Evolutionary conservation across 2,329 filamentous ascomycete species (phyloP), one percentile per base, ranked within the genome.

Genomic region (Arthrobotrys iridis): DNA sequence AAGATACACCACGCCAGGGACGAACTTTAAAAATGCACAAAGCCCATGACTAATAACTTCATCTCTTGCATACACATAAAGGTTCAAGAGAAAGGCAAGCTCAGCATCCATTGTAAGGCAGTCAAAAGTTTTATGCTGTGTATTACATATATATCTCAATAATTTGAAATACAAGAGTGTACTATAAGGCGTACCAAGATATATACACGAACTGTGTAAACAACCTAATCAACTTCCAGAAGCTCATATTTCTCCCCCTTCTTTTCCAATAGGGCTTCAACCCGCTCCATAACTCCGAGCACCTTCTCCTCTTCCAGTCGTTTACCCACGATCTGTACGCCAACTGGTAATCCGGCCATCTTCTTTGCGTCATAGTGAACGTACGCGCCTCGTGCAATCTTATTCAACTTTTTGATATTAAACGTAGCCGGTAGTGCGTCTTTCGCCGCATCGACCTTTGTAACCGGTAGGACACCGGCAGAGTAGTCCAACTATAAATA

Each of bases 291-390:
- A 11, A 90, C 85, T 0, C 90, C 88, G 57, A 97, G 83, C 0
- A 96, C 92, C 84, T 94, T 95, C 83, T 97, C 93, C 81, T 97
- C 93, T 80, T 95, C 90, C 79, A 96, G 83, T 35, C 93, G 85
- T 43, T 90, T 85, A 0, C 93, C 93, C 0, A 96, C 89, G 22
- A 96, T 85, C 82, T 97, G 93, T 5, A 97, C 89, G 0, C 88
- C 93, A 0, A 96, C 92, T 0, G 94, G 94, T 41, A 97, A 84
- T 0, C 93, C 93, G 50, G 92, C 90, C 93, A 97, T 97, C 71
- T 88, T 88, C 11, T 85, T 83, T 0, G 92, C 89, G 81, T 97
- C 88, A 81, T 97, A 97, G 79, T 93, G 86, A 82, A 91, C 93
- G 82, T 95, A 96, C 0, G 92, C 93, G 1, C 93, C 93, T 70